Percentiles rank a stretch among this genome's conserved stretches.
Conservation (phyloP, 2,329 filamentous ascomycete genomes). For the Pestalotiopsis fici region DNA sequence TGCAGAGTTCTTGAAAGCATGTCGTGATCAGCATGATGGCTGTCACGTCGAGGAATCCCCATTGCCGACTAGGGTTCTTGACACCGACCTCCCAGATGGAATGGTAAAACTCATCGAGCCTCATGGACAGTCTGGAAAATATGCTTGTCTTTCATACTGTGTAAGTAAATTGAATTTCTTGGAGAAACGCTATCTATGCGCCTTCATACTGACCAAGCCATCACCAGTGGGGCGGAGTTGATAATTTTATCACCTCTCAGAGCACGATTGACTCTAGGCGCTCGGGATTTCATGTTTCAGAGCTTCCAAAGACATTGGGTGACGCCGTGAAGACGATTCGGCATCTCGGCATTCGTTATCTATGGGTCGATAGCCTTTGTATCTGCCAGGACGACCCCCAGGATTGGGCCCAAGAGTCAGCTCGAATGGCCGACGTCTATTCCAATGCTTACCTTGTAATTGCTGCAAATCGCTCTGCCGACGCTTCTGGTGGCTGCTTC, state of each 20-base stretch:
- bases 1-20: background rate
- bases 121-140: slow-evolving; percentile 7
- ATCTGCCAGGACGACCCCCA: slow-evolving; percentile 15
- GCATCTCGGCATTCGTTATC: slow-evolving; percentile 2
- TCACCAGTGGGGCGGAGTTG: background rate
- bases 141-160: slow-evolving; percentile 17
- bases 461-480: slow-evolving; percentile 11
- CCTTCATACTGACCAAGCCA: background rate
- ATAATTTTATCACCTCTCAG: background rate
- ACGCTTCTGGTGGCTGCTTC: slow-evolving; percentile 8
- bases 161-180: background rate
- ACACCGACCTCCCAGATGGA: slow-evolving; percentile 9
- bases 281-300: slow-evolving; percentile 2
- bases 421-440: slow-evolving; percentile 15
- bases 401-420: slow-evolving; percentile 16
- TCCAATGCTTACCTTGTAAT: slow-evolving; percentile 13
- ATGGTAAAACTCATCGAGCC: slow-evolving; percentile 13
- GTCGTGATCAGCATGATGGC: background rate
- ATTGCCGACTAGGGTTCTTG: slow-evolving; percentile 12
- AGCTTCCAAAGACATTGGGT: slow-evolving; percentile 8
- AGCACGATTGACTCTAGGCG: background rate
- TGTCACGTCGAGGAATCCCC: background rate
- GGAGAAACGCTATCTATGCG: background rate
- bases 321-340: background rate
- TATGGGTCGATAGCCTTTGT: slow-evolving; percentile 18